Percentiles rank a stretch among this genome's conserved stretches.
Conservation (phyloP, 164 flowering plant species). For the Nymphaea colorata region DNA sequence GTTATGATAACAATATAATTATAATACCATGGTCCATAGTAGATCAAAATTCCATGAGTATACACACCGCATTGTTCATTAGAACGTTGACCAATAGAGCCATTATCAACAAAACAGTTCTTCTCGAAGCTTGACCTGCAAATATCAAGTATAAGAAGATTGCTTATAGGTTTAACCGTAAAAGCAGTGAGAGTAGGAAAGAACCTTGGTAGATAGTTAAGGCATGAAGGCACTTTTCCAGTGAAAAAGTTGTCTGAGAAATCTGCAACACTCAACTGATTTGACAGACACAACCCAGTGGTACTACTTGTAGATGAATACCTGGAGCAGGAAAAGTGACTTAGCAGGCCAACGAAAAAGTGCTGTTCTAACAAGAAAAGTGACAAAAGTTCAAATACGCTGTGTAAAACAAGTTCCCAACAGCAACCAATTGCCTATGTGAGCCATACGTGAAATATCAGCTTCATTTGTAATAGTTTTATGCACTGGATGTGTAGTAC, state of each 20-base stretch:
- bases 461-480: too few species aligned
- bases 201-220: slow-evolving; percentile 71
- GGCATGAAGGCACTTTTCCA: slow-evolving; percentile 74
- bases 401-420: too few species aligned
- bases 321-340: slow-evolving; percentile 32
- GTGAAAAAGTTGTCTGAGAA: slow-evolving; percentile 70
- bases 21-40: too few species aligned
- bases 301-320: slow-evolving; percentile 25
- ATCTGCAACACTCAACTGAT: slow-evolving; percentile 56
- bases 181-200: slow-evolving; percentile 1
- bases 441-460: too few species aligned
- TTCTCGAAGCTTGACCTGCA: slow-evolving; percentile 81
- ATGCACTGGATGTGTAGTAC: too few species aligned
- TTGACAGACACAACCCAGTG: slow-evolving; percentile 51
- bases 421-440: too few species aligned
- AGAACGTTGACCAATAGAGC: slow-evolving; percentile 46
- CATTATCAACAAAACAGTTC: slow-evolving; percentile 61
- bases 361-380: too few species aligned
- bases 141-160: background rate
- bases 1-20: too few species aligned
- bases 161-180: background rate
- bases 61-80: slow-evolving; percentile 58
- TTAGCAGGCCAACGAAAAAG: background rate
- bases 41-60: too few species aligned
- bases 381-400: too few species aligned